Percentiles rank a stretch among this genome's conserved stretches.
Conservation (phyloP, 2,329 filamentous ascomycete genomes). For the Talaromyces sp. region DNA sequence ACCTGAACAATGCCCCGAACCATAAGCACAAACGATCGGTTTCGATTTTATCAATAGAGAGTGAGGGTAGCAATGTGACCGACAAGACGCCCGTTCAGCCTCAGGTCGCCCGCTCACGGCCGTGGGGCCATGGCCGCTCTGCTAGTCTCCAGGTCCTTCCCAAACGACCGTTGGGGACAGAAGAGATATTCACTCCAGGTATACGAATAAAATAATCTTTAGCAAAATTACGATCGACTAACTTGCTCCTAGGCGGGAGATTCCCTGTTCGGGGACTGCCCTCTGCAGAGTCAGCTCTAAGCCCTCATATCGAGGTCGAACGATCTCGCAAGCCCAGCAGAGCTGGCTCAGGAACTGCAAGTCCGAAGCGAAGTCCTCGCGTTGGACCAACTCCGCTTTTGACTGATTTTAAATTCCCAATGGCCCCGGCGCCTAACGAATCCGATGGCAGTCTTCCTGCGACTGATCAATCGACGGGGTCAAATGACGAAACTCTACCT, state of each 20-base stretch:
- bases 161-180: constrained; percentile 38
- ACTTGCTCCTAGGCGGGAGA: constrained; percentile 20
- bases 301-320: constrained; percentile 29
- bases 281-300: constrained; percentile 25
- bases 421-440: constrained; percentile 32
- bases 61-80: constrained; percentile 30
- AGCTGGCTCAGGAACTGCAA: constrained; percentile 19
- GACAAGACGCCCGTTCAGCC: constrained; percentile 26
- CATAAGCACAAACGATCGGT: constrained; percentile 69
- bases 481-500: constrained; percentile 19
- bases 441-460: constrained; percentile 18
- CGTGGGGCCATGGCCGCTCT: constrained; percentile 67
- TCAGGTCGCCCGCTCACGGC: constrained; percentile 43
- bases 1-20: constrained; percentile 8
- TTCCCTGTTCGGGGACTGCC: constrained; percentile 27
- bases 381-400: constrained; percentile 30
- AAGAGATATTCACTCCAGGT: constrained; percentile 36
- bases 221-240: background rate
- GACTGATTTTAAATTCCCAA: constrained; percentile 53
- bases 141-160: constrained; percentile 73
- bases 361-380: constrained; percentile 37
- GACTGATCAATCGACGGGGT: constrained; percentile 24
- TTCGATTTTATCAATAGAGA: constrained; percentile 73
- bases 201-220: constrained; percentile 10
- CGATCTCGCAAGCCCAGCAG: constrained; percentile 20